Percentiles rank a stretch among this genome's conserved stretches.
phyloP scores from a whole-genome alignment of 2,329 filamentous ascomycete species.

The Talaromyces sp. region DNA sequence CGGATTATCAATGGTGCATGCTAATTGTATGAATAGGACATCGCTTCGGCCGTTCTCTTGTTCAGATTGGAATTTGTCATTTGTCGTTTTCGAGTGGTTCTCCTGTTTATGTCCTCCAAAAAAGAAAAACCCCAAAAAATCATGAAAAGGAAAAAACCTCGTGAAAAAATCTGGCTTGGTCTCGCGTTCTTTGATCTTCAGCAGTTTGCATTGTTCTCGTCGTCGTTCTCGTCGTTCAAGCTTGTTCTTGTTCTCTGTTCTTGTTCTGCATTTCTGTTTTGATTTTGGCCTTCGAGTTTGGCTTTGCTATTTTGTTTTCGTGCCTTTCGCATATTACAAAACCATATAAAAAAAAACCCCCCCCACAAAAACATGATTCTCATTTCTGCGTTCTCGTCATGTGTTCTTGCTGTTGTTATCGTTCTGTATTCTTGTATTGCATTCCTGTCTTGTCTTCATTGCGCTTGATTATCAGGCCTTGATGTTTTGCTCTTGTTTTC shows the following conservation, averaged over 20 bases:
- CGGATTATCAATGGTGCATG: background rate
- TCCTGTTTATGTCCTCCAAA: background rate
- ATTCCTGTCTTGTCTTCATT: background rate
- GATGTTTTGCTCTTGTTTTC: background rate
- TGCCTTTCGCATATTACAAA: background rate
- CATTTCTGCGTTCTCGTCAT: background rate
- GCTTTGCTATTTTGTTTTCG: background rate
- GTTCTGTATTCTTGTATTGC: background rate
- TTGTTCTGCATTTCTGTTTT: background rate
- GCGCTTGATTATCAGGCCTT: background rate
- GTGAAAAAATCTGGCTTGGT: background rate
- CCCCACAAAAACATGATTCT: no score
- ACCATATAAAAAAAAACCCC: background rate
- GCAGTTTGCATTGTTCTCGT: background rate
- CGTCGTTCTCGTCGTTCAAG: background rate
- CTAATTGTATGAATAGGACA: background rate
- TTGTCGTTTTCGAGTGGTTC: background rate
- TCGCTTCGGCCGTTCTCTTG: background rate
- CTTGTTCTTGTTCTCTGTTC: background rate
- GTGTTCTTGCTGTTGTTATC: background rate
- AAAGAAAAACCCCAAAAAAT: background rate
- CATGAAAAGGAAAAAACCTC: background rate
- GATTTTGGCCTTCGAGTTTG: background rate
- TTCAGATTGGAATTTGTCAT: background rate
- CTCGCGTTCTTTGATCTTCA: background rate